A percentile compares a stretch with the other conserved stretches of the same genome.
phyloP scores from a whole-genome alignment of 1,284 basidiomycete genomes.

The Uromyces viciae-fabae region DNA sequence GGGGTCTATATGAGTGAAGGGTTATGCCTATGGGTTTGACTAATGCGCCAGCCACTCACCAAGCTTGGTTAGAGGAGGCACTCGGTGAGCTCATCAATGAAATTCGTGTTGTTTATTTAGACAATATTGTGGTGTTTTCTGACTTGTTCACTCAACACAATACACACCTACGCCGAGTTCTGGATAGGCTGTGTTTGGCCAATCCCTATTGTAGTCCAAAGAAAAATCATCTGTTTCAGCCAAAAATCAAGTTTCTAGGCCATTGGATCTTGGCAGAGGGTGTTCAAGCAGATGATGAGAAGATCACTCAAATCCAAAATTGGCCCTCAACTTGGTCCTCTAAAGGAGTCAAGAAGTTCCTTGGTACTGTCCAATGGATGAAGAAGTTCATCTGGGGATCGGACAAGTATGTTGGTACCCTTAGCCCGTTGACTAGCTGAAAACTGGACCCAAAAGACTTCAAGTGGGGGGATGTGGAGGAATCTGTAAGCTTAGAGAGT shows the following conservation, averaged over 20 bases:
- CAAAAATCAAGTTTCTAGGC: slow-evolving; percentile 54
- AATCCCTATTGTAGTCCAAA: background rate
- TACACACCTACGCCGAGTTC: background rate
- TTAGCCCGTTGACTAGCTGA: slow-evolving; percentile 55
- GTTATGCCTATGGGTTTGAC: background rate
- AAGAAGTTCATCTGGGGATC: slow-evolving; percentile 55
- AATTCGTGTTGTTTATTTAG: background rate
- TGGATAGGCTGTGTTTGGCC: background rate
- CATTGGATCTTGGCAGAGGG: slow-evolving; percentile 54
- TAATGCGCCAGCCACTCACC: background rate
- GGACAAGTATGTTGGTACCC: slow-evolving; percentile 53
- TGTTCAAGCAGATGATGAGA: slow-evolving; percentile 54
- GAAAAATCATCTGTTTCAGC: slow-evolving; percentile 49
- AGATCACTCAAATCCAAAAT: slow-evolving; percentile 54
- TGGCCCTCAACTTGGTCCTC: slow-evolving; percentile 55
- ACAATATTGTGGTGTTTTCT: background rate
- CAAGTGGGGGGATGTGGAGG: too few species aligned
- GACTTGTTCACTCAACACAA: background rate
- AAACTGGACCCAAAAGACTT: background rate
- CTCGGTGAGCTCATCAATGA: background rate
- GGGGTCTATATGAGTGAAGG: background rate
- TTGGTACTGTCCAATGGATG: slow-evolving; percentile 57
- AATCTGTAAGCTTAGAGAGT: too few species aligned
- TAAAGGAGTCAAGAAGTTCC: slow-evolving; percentile 54
- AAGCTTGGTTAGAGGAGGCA: background rate